Evolutionary conservation across 768 basidiomycete species (phyloP).

Genomic region (Hysterangium stoloniferum): DNA sequence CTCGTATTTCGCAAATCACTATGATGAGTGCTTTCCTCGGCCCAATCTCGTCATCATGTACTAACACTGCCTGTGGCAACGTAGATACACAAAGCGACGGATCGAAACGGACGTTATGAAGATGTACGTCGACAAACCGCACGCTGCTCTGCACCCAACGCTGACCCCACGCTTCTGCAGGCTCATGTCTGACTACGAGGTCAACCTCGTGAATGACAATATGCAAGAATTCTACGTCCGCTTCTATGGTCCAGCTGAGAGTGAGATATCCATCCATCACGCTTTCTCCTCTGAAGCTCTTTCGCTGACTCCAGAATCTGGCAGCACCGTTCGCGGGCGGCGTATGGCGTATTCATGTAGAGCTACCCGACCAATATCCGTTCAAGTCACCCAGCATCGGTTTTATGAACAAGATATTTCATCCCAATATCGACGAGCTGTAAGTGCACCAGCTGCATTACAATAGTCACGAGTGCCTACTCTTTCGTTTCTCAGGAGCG

Average conservation of each 20-base stretch:
- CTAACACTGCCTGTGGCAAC: slow-evolving; percentile 1
- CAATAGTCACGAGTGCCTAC: not conserved
- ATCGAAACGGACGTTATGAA: slow-evolving; percentile 99
- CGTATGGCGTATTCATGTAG: slow-evolving; percentile 99
- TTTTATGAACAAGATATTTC: slow-evolving; percentile 99
- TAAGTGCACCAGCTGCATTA: slow-evolving; percentile 36
- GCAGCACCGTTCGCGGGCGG: slow-evolving; percentile 95
- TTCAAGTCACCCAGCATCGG: slow-evolving; percentile 99
- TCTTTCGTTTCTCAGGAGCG: slow-evolving; percentile 51
- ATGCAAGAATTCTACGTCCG: slow-evolving; percentile 99
- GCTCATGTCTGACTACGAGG: slow-evolving; percentile 98
- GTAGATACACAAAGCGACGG: slow-evolving; percentile 54
- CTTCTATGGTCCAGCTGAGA: slow-evolving; percentile 91
- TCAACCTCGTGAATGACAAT: slow-evolving; percentile 93
- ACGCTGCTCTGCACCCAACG: not conserved
- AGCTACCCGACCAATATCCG: slow-evolving; percentile 96
- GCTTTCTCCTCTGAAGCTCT: slow-evolving; percentile 1
- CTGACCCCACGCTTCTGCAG: slow-evolving; percentile 39
- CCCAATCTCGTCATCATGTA: not conserved
- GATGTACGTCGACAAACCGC: slow-evolving; percentile 48
- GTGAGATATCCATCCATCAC: slow-evolving; percentile 39
- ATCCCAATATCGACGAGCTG: slow-evolving; percentile 99
- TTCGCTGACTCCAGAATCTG: not conserved
- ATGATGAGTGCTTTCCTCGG: slow-evolving; percentile 52
- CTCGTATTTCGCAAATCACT: slow-evolving; percentile 17